Conservation (phyloP, 2,329 filamentous ascomycete genomes). For the Alternaria sp. region DNA sequence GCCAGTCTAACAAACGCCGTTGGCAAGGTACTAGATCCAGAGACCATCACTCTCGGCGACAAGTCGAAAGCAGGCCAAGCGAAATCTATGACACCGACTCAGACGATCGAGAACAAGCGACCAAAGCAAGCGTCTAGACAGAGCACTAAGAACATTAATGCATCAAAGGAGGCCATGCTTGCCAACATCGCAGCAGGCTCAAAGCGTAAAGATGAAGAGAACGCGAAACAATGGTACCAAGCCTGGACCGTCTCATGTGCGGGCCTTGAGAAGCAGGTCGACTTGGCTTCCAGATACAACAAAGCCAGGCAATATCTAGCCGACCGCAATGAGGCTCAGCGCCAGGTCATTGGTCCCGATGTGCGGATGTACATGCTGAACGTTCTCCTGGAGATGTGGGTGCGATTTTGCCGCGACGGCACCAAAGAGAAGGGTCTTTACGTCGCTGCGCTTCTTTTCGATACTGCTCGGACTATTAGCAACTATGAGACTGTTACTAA, state of each 20-base stretch:
- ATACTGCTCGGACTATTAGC: conserved; percentile 36
- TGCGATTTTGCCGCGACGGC: conserved; percentile 39
- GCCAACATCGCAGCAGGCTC: conserved; percentile 52
- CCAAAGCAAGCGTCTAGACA: conserved; percentile 31
- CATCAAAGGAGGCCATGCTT: conserved; percentile 52
- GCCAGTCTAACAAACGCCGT: conserved; percentile 24
- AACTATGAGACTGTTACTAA: conserved; percentile 37
- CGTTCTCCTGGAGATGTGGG: conserved; percentile 58
- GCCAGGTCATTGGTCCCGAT: conserved; percentile 52
- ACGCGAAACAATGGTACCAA: conserved; percentile 49
- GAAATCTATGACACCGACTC: conserved; percentile 13
- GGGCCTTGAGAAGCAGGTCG: conserved; percentile 56
- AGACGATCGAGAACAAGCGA: conserved; percentile 22
- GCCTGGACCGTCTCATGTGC: conserved; percentile 56
- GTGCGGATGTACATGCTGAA: conserved; percentile 59
- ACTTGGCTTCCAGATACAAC: conserved; percentile 55
- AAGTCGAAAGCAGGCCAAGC: conserved; percentile 16
- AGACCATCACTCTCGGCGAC: conserved; percentile 39
- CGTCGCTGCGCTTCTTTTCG: conserved; percentile 43
- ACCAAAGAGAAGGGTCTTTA: conserved; percentile 38
- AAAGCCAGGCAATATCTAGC: conserved; percentile 58
- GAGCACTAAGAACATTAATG: conserved; percentile 41
- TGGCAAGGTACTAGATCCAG: conserved; percentile 21
- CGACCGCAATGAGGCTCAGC: conserved; percentile 49
- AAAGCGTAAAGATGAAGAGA: conserved; percentile 51